A percentile compares a stretch with the other conserved stretches of the same genome.
Conservation (phyloP, 2,329 filamentous ascomycete species). For the Fusarium sp. region DNA sequence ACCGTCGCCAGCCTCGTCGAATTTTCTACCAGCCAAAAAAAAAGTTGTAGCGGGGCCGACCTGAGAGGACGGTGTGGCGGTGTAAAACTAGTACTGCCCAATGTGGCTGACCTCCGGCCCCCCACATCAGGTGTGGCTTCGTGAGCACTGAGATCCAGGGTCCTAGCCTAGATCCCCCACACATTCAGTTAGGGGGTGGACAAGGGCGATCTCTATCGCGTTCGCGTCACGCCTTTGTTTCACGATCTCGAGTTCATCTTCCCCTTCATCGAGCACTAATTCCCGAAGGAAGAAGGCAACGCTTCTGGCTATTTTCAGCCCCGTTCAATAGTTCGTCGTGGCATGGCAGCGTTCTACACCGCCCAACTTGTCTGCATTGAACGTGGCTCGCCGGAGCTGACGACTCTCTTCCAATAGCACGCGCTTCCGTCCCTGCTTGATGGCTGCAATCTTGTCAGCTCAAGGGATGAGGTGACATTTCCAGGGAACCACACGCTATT, state of each 20-base stretch:
- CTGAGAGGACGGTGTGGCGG: slow-evolving; percentile 37
- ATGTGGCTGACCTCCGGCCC: slow-evolving; percentile 37
- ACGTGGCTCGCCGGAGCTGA: neutral
- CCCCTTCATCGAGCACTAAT: slow-evolving; percentile 17
- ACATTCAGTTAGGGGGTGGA: slow-evolving; percentile 41
- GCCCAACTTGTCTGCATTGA: neutral
- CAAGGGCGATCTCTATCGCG: slow-evolving; percentile 38
- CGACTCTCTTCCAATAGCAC: slow-evolving; percentile 28
- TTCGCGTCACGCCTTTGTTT: slow-evolving; percentile 42
- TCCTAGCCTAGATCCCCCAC: slow-evolving; percentile 39
- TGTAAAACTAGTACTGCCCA: slow-evolving; percentile 10
- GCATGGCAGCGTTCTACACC: neutral
- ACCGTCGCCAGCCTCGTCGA: slow-evolving; percentile 39
- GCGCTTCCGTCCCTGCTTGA: slow-evolving; percentile 27
- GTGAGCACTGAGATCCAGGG: slow-evolving; percentile 41
- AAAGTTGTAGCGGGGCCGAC: slow-evolving; percentile 38
- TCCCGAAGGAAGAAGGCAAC: neutral
- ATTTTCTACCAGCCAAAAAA: slow-evolving; percentile 50
- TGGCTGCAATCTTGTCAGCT: slow-evolving; percentile 16
- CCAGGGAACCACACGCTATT: slow-evolving; percentile 28
- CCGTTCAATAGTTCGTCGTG: slow-evolving; percentile 21
- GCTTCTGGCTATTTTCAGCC: slow-evolving; percentile 3
- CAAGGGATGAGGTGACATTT: slow-evolving; percentile 26
- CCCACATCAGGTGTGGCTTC: slow-evolving; percentile 36
- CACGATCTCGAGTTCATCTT: slow-evolving; percentile 27